Evolutionary conservation across 129 eudicot species (phyloP).

Genomic region (Helianthus tuberosus): DNA sequence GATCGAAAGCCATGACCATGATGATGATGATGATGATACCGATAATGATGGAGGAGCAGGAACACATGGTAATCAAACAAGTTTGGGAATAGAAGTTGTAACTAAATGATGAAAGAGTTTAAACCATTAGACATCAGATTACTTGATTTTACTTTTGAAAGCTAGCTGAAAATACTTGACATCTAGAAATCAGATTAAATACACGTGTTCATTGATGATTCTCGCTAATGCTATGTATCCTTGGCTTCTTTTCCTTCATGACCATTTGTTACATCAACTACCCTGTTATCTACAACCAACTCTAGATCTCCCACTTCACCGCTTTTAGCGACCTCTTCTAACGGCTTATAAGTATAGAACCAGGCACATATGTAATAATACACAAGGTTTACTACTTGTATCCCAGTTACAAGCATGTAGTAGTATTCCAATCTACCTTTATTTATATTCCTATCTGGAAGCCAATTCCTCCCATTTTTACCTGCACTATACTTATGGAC

Average conservation of each 20-base stretch:
- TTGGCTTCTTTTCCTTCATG: conserved; percentile 4
- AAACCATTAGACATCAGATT: too few species aligned
- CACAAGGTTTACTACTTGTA: conserved; percentile 49
- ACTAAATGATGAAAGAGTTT: neutral
- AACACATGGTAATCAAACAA: neutral
- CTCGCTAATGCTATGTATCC: neutral
- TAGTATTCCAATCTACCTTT: conserved; percentile 65
- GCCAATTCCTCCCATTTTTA: conserved; percentile 56
- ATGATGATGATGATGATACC: conserved; percentile 3
- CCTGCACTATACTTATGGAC: conserved; percentile 51
- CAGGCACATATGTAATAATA: conserved; percentile 53
- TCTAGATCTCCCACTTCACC: conserved; percentile 40
- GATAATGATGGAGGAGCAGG: neutral
- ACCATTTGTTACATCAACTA: conserved; percentile 10
- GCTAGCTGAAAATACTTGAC: conserved; percentile 3
- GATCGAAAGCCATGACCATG: neutral
- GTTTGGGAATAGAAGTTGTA: conserved; percentile 3
- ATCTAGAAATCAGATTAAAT: neutral
- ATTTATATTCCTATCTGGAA: conserved; percentile 73
- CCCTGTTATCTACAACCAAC: conserved; percentile 27
- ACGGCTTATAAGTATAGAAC: conserved; percentile 48
- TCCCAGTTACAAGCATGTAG: conserved; percentile 56
- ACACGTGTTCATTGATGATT: neutral
- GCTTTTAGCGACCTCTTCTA: conserved; percentile 37
- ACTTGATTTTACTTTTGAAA: too few species aligned